These are phyloP conservation scores for Lobosporangium transversale DNA, from an alignment of 192 early-diverging fungal genomes.

Conservation along the genomic window DNA sequence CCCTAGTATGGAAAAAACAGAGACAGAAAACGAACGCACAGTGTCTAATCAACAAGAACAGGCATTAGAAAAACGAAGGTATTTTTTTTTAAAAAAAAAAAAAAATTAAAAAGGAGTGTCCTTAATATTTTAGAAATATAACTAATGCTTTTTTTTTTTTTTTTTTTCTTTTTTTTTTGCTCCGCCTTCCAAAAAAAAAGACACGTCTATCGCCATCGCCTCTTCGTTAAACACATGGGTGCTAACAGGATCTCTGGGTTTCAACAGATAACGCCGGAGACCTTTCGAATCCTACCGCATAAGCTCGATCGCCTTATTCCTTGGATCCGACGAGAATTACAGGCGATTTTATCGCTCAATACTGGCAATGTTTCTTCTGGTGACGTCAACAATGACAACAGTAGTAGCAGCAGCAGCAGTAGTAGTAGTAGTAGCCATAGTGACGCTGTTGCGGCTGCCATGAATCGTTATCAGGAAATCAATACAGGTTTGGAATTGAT, in stretches of 20 bases:
- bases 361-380: neutral
- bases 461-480: neutral
- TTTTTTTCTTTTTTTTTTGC: neutral
- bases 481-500: slow-evolving; percentile 31
- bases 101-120: too few species aligned
- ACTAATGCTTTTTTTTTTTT: neutral
- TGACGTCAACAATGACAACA: neutral
- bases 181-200: neutral
- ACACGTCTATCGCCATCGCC: slow-evolving; percentile 26
- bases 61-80: slow-evolving; percentile 29
- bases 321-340: slow-evolving; percentile 41
- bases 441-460: too few species aligned
- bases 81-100: neutral
- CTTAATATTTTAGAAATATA: too few species aligned
- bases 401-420: neutral
- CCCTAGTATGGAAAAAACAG: neutral
- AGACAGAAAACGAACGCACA: slow-evolving; percentile 8
- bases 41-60: slow-evolving; percentile 10
- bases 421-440: too few species aligned
- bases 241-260: slow-evolving; percentile 39
- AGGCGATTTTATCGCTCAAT: slow-evolving; percentile 16
- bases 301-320: slow-evolving; percentile 32
- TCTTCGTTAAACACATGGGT: slow-evolving; percentile 38
- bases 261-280: slow-evolving; percentile 37
- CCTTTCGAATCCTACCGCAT: slow-evolving; percentile 29